These are phyloP conservation scores for Fusarium abutilonis DNA, from an alignment of 2,329 filamentous ascomycete species.

Conservation along the genomic window DNA sequence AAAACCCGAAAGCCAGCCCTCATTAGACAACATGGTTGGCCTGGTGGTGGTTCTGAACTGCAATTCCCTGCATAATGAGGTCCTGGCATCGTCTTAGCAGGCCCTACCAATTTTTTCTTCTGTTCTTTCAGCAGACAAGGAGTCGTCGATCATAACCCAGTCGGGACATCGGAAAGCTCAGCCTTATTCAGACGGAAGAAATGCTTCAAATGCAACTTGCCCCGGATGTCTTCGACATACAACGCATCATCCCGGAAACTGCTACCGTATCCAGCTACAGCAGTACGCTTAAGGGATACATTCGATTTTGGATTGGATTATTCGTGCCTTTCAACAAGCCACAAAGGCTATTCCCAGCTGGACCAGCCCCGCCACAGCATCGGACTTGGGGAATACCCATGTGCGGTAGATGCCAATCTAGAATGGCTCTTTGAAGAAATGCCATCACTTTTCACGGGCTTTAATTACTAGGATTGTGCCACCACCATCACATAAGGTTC, in stretches of 20 bases:
- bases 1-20: slow-evolving; percentile 7
- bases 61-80: slow-evolving; percentile 32
- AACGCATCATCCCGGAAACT: slow-evolving; percentile 1
- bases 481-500: slow-evolving; percentile 19
- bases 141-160: slow-evolving; percentile 35
- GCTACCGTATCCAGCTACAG: slow-evolving; percentile 8
- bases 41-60: slow-evolving; percentile 3
- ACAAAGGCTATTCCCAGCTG: slow-evolving; percentile 23
- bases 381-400: slow-evolving; percentile 36
- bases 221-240: neutral
- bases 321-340: slow-evolving; percentile 14
- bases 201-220: slow-evolving; percentile 4
- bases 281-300: neutral
- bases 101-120: slow-evolving; percentile 18
- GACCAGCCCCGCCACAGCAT: slow-evolving; percentile 23
- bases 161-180: slow-evolving; percentile 24
- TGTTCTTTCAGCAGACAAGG: slow-evolving; percentile 33
- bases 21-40: slow-evolving; percentile 25
- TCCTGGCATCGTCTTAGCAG: slow-evolving; percentile 16
- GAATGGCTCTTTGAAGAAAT: slow-evolving; percentile 39
- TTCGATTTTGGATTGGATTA: slow-evolving; percentile 2
- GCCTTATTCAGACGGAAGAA: slow-evolving; percentile 29
- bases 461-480: slow-evolving; percentile 7
- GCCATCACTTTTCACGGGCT: slow-evolving; percentile 24
- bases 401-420: slow-evolving; percentile 35